These are phyloP conservation scores for Helminthosporium solani DNA, from an alignment of 2,329 filamentous ascomycete genomes.

Conservation along the genomic window DNA sequence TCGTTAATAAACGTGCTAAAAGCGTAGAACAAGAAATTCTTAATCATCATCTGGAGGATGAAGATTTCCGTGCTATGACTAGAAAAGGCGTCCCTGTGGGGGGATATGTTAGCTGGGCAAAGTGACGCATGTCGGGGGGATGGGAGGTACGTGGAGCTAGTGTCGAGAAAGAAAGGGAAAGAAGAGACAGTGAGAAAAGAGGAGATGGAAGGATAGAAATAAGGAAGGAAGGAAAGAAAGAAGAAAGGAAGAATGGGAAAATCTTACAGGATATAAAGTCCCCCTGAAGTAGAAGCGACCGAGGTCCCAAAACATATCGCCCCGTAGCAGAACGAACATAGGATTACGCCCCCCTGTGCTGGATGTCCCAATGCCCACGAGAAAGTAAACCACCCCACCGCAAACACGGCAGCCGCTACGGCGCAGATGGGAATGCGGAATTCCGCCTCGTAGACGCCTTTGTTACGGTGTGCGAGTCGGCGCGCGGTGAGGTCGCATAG, in stretches of 20 bases:
- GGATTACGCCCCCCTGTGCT: slow-evolving; percentile 3
- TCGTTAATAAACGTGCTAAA: slow-evolving; percentile 39
- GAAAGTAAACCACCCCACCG: slow-evolving; percentile 23
- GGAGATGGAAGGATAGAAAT: not conserved
- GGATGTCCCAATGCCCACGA: slow-evolving; percentile 21
- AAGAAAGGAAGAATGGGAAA: too few relatives aligned
- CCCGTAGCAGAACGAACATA: slow-evolving; percentile 24
- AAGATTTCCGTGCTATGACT: slow-evolving; percentile 34
- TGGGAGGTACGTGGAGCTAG: not conserved
- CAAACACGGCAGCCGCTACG: slow-evolving; percentile 17
- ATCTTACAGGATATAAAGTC: slow-evolving; percentile 39
- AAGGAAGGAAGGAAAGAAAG: not conserved
- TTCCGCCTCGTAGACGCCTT: slow-evolving; percentile 23
- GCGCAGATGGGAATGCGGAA: slow-evolving; percentile 24
- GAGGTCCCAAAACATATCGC: slow-evolving; percentile 20
- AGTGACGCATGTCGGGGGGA: too few relatives aligned
- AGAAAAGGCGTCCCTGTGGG: slow-evolving; percentile 34
- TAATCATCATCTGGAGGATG: slow-evolving; percentile 41
- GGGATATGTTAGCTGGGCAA: not conserved
- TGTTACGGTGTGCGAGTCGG: slow-evolving; percentile 13
- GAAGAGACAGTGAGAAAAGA: not conserved
- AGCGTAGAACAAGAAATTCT: slow-evolving; percentile 39
- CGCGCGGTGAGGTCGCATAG: slow-evolving; percentile 20
- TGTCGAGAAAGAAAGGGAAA: not conserved
- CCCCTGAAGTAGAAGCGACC: slow-evolving; percentile 25